phyloP scores from a whole-genome alignment of 331 rosid species.

The Quercus lobata region DNA sequence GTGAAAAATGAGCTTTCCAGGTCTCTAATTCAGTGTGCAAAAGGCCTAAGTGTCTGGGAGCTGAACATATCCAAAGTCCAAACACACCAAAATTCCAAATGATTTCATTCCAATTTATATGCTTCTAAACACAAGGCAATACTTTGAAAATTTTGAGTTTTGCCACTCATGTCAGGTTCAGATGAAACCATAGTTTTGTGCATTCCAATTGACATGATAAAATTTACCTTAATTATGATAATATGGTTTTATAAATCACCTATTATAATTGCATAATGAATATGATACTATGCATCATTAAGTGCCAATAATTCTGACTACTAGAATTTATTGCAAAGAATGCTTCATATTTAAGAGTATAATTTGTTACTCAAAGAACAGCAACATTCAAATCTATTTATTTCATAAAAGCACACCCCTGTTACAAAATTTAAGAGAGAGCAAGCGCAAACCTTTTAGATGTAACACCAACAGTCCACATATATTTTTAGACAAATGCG shows the following conservation, averaged over 20 bases:
- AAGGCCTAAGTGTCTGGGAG: too few relatives aligned
- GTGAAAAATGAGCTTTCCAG: neutral
- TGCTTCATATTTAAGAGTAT: neutral
- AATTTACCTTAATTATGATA: neutral
- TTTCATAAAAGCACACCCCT: neutral
- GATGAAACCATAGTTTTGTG: neutral
- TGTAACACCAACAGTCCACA: slow-evolving; percentile 63
- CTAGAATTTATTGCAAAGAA: too few relatives aligned
- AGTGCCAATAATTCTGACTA: too few relatives aligned
- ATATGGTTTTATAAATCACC: neutral
- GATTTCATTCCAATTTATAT: neutral
- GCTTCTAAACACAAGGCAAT: neutral
- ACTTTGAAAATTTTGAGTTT: neutral
- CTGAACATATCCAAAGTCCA: neutral
- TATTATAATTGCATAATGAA: too few relatives aligned
- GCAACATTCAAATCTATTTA: neutral
- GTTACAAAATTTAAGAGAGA: neutral
- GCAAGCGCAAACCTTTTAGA: slow-evolving; percentile 49
- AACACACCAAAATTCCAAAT: neutral
- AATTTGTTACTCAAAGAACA: neutral
- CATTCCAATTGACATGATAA: neutral
- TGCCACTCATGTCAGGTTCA: neutral
- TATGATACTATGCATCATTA: too few relatives aligned
- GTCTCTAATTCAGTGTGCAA: neutral
- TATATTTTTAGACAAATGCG: slow-evolving; percentile 89